Evolutionary conservation across 352 stramenopile genomes (phyloP).

Genomic region (Globisporangium viniferum): DNA sequence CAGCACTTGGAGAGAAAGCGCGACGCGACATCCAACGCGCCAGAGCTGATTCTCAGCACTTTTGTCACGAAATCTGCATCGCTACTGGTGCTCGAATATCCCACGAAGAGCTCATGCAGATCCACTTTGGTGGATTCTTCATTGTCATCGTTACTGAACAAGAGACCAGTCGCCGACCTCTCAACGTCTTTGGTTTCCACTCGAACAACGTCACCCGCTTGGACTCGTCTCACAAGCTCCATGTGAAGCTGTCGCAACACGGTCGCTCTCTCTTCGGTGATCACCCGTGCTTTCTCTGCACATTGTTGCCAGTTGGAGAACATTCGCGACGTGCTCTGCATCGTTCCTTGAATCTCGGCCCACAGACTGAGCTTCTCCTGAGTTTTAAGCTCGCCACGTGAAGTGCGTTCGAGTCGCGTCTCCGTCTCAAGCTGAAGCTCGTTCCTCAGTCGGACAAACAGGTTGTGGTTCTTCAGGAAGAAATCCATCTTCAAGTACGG

Average conservation of each 20-base stretch:
- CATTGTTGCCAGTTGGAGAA: slow-evolving; percentile 4
- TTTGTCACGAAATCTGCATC: neutral
- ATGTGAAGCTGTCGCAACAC: slow-evolving; percentile 1
- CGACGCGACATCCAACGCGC: slow-evolving; percentile 2
- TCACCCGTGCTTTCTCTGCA: neutral
- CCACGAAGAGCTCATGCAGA: neutral
- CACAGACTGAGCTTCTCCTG: slow-evolving; percentile 28
- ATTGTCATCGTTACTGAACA: neutral
- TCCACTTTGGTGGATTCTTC: neutral
- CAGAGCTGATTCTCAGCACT: slow-evolving; percentile 5
- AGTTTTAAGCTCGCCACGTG: slow-evolving; percentile 17
- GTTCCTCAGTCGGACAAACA: slow-evolving; percentile 34
- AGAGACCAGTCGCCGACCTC: neutral
- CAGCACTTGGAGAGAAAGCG: slow-evolving; percentile 8
- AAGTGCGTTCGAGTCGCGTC: slow-evolving; percentile 22
- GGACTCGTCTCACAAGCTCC: neutral
- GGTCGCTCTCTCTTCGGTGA: slow-evolving; percentile 4
- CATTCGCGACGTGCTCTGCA: slow-evolving; percentile 7
- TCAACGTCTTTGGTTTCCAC: neutral
- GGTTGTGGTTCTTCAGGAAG: slow-evolving; percentile 33
- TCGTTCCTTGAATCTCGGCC: slow-evolving; percentile 12
- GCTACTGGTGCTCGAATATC: no score
- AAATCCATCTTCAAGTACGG: slow-evolving; percentile 38
- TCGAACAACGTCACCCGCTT: neutral
- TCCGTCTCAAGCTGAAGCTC: slow-evolving; percentile 32